Base-by-base conservation (phyloP, 73 alveolate genomes). In the Loxodes magnus region DNA sequence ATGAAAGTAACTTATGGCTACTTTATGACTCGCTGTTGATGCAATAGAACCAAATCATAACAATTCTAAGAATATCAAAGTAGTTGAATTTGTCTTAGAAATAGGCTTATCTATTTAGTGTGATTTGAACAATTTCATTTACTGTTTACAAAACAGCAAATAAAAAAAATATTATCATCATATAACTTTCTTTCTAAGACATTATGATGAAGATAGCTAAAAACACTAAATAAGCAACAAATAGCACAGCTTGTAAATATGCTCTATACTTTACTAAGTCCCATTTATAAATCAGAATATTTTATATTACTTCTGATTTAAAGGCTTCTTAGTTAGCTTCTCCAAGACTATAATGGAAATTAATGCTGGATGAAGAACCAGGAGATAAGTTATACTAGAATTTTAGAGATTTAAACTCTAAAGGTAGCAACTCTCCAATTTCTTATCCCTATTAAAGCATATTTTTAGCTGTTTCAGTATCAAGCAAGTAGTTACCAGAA, bases 51-150 rank as follows among this genome's bases (percentile, higher is more conserved):
- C 10, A 33, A 16, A 21, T 46, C 22, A 0, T 5, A 7, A 25
- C 14, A 1, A 9, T 17, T 19, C 59, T 46, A 5, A 46, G 10
- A 46, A 46, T 46, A 19, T 46, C 59, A 2, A 46, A 12, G 27
- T 46, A 46, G 27, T 46, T 46, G 43, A 37, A 46, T 1, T 7
- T n/a, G 26, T 46, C 59, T 23, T 46, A n/a, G 26, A 2, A 9
- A 46, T 46, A 46, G 26, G 46, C 53, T 22, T 12, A 0, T 10
- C 51, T 5, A 10, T 24, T 41, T 9, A 25, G 10, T 12, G 7
- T 22, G n/a, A 16, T 24, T 10, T 46, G 59, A 0, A n/a, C 15
- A 10, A 46, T 19, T 46, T 46, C 59, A 46, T 10, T 12, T 10
- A 46, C 7, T n/a, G 27, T 10, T 3, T 25, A 46, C 7, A 24